Conservation (phyloP, 73 alveolate species). For the Tetrahymena borealis region DNA sequence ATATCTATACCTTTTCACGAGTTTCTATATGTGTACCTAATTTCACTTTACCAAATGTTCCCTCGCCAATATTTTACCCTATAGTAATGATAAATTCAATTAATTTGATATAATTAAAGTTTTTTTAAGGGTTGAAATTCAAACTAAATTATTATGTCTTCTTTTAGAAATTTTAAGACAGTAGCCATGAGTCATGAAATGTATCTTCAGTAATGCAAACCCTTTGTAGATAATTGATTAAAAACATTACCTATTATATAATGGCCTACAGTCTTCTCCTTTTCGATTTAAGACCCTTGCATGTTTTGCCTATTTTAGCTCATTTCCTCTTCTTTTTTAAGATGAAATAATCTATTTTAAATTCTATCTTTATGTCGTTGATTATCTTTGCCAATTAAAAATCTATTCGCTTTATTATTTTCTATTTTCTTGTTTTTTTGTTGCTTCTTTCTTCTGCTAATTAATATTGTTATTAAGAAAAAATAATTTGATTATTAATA, state of each 20-base stretch:
- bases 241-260: background rate
- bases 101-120: background rate
- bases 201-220: too few species aligned
- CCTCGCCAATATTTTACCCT: background rate
- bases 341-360: background rate
- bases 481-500: background rate
- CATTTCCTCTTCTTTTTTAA: background rate
- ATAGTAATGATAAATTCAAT: background rate
- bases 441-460: background rate
- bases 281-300: background rate
- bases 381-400: background rate
- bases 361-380: constrained; percentile 1
- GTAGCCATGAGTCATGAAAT: too few species aligned
- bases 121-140: too few species aligned
- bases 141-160: too few species aligned
- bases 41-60: constrained; percentile 41
- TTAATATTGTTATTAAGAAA: background rate
- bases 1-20: constrained; percentile 20
- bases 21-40: constrained; percentile 11
- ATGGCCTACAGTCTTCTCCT: background rate
- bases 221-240: too few species aligned
- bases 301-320: background rate
- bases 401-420: background rate
- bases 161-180: too few species aligned
- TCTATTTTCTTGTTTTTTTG: background rate